Conservation (phyloP, 2,329 filamentous ascomycete species). For the Macroventuria anomochaeta region DNA sequence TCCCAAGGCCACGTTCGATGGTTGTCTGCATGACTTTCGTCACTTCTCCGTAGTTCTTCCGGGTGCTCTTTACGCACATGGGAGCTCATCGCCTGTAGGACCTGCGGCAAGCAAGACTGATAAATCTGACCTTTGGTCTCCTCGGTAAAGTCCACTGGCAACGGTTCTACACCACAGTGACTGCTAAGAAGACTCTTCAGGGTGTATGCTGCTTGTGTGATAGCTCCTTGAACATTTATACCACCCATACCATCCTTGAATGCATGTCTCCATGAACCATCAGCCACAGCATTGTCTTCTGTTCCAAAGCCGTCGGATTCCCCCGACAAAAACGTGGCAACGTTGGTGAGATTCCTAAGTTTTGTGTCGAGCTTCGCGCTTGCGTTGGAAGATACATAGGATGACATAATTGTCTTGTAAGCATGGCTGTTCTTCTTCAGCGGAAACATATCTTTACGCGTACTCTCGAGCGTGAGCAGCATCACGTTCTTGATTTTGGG, state of each 20-base stretch:
- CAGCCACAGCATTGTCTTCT: background rate
- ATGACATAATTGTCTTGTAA: conserved; percentile 19
- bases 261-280: conserved; percentile 10
- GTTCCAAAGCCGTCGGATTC: conserved; percentile 15
- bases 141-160: conserved; percentile 27
- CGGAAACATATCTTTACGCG: conserved; percentile 26
- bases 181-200: conserved; percentile 25
- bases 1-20: conserved; percentile 12
- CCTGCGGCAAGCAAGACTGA: conserved; percentile 23
- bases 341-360: conserved; percentile 15
- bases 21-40: background rate
- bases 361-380: conserved; percentile 18
- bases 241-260: conserved; percentile 26
- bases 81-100: conserved; percentile 16
- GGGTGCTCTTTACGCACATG: background rate
- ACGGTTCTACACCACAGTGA: conserved; percentile 26
- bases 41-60: background rate
- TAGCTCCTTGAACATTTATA: conserved; percentile 23
- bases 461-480: conserved; percentile 25
- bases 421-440: conserved; percentile 22
- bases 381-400: conserved; percentile 14
- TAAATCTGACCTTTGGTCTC: conserved; percentile 23
- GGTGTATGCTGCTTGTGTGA: conserved; percentile 27
- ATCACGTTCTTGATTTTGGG: conserved; percentile 23
- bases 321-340: conserved; percentile 20